These are phyloP conservation scores for Fusarium fujikuroi DNA, from an alignment of 2,329 filamentous ascomycete species.

Conservation along the genomic window DNA sequence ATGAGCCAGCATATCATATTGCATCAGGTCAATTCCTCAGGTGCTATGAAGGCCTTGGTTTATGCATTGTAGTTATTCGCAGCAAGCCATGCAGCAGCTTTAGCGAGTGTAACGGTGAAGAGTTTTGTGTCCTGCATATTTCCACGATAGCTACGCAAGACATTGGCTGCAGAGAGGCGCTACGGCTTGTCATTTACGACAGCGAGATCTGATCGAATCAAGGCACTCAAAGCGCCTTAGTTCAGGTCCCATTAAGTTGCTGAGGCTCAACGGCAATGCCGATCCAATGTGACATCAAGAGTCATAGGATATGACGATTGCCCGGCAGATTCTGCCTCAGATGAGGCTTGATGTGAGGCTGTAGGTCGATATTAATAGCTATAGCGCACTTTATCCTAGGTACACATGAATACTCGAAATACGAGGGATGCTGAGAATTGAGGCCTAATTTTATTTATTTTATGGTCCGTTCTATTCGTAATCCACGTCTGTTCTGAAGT, in stretches of 20 bases:
- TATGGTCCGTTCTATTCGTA: background rate
- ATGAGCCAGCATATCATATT: background rate
- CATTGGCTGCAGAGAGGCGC: conserved; percentile 1
- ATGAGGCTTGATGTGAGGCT: background rate
- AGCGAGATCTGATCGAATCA: conserved; percentile 13
- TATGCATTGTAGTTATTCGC: background rate
- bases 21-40: background rate
- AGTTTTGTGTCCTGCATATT: conserved; percentile 1
- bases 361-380: background rate
- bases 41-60: background rate
- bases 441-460: conserved; percentile 4
- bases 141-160: background rate
- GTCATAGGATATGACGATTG: background rate
- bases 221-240: background rate
- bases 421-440: background rate
- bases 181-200: conserved; percentile 24
- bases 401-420: background rate
- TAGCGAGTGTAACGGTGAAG: background rate
- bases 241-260: conserved; percentile 6
- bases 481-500: background rate
- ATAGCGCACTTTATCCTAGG: background rate
- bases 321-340: background rate
- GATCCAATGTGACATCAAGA: conserved; percentile 7
- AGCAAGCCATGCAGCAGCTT: background rate
- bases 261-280: background rate